Conservation (phyloP, 2,329 filamentous ascomycete genomes). For the Monilinia polystroma region DNA sequence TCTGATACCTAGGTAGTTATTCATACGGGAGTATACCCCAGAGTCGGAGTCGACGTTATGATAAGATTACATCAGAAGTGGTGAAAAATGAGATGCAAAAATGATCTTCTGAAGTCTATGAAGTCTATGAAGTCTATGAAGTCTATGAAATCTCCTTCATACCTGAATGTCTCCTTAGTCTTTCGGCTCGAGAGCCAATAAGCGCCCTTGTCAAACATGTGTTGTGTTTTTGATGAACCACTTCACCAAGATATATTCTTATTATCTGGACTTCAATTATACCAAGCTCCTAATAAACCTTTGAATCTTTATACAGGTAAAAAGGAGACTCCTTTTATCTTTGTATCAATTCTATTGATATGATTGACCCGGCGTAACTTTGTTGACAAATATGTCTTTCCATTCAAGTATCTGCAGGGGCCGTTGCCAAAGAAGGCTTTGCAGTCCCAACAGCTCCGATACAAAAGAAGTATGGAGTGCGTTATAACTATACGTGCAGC, state of each 20-base stretch:
- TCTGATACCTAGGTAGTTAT: not conserved
- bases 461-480: not conserved
- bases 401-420: not conserved
- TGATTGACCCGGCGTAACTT: too few relatives aligned
- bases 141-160: not conserved
- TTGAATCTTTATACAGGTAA: not conserved
- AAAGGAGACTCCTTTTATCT: not conserved
- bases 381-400: not conserved
- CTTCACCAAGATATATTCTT: not conserved
- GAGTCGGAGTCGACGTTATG: not conserved
- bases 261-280: not conserved
- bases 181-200: slow-evolving; percentile 2
- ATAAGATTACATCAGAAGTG: not conserved
- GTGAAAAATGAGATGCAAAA: not conserved
- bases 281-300: not conserved
- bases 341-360: too few relatives aligned
- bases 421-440: not conserved
- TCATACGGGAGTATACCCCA: not conserved
- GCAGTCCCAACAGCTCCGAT: not conserved
- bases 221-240: not conserved
- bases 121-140: not conserved
- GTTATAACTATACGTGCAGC: too few relatives aligned
- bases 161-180: not conserved
- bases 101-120: not conserved
- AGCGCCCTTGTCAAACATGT: not conserved